A percentile compares a stretch with the other conserved stretches of the same genome.
Conservation (phyloP, 768 basidiomycete species). For the Tricholoma bakamatsutake region DNA sequence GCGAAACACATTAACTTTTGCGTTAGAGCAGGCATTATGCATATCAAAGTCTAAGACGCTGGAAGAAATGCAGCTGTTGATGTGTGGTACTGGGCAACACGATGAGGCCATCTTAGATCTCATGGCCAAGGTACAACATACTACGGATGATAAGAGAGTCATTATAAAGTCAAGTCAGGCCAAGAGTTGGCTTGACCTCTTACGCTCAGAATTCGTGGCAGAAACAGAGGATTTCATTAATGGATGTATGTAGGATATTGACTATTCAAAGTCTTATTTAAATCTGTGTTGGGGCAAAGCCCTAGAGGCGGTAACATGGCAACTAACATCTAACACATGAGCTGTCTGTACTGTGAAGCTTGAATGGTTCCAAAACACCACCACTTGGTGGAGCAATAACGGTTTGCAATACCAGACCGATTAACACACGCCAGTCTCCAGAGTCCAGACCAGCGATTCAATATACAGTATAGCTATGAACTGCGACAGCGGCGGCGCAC, state of each 20-base stretch:
- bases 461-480: not conserved
- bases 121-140: not conserved
- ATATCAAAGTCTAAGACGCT: slow-evolving; percentile 18
- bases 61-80: slow-evolving; percentile 22
- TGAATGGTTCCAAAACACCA: no score
- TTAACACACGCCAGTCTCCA: no score
- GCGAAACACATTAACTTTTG: slow-evolving; percentile 12
- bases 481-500: slow-evolving; percentile 33
- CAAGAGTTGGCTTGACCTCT: not conserved
- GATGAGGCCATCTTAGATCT: not conserved
- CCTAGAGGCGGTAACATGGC: no score
- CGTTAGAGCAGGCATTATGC: slow-evolving; percentile 24
- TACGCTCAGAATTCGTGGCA: not conserved
- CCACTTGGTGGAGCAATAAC: no score
- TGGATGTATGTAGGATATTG: not conserved
- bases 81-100: slow-evolving; percentile 7
- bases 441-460: not conserved
- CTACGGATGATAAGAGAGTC: not conserved
- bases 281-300: no score
- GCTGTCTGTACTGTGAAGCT: no score
- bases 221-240: not conserved
- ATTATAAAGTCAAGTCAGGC: not conserved
- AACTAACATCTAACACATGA: no score
- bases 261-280: no score
- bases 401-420: no score